Conservation (phyloP, 176 grass and related monocot species). For the Guadua angustifolia region DNA sequence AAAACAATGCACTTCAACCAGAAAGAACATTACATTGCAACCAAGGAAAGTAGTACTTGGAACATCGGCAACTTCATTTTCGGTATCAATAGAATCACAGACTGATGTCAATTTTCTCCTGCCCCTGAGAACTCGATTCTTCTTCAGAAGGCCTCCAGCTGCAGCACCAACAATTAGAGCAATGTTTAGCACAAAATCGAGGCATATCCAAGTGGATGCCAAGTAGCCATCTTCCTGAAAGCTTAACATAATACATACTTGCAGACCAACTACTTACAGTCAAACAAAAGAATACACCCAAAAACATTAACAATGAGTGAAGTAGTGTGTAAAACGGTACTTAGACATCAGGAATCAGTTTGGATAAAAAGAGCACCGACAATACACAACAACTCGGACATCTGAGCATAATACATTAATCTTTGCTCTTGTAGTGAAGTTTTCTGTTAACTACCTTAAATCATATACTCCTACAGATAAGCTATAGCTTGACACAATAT, state of each 20-base stretch:
- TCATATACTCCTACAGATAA: neutral
- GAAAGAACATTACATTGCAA: slow-evolving; percentile 39
- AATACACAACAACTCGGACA: neutral
- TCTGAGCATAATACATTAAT: neutral
- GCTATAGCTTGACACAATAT: neutral
- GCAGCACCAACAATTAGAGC: slow-evolving; percentile 23
- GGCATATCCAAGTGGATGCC: too few species aligned
- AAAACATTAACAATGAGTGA: too few species aligned
- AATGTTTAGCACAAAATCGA: too few species aligned
- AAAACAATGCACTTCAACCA: slow-evolving; percentile 6
- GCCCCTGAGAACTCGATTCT: neutral
- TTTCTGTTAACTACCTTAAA: neutral
- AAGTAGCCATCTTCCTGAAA: too few species aligned
- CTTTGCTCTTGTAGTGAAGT: neutral
- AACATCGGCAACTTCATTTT: slow-evolving; percentile 43
- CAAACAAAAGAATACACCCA: too few species aligned
- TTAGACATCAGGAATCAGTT: neutral
- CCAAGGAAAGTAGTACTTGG: slow-evolving; percentile 23
- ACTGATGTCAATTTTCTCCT: slow-evolving; percentile 43
- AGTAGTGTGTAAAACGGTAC: neutral
- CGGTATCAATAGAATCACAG: slow-evolving; percentile 28
- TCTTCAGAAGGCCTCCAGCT: slow-evolving; percentile 46
- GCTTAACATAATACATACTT: too few species aligned
- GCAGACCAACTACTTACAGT: too few species aligned
- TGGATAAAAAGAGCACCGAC: neutral